Evolutionary conservation across 2,329 filamentous ascomycete species (phyloP).

Genomic region (Aspergillus neotritici): DNA sequence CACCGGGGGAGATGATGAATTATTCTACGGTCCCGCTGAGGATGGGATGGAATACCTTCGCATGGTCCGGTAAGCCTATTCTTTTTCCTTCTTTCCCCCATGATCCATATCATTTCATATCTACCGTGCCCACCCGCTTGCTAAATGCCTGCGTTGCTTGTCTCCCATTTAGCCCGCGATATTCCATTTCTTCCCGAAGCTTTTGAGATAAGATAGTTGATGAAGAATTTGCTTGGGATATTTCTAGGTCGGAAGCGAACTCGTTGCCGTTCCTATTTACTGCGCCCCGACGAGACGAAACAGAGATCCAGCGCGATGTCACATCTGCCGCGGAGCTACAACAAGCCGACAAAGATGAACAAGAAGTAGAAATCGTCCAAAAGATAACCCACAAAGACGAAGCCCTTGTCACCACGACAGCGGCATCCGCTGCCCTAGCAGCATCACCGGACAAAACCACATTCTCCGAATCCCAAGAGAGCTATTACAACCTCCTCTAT

Average conservation of each 20-base stretch:
- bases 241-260: conserved; percentile 66
- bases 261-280: conserved; percentile 66
- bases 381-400: not conserved
- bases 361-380: not conserved
- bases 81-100: conserved; percentile 24
- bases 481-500: conserved; percentile 63
- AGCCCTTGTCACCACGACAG: conserved; percentile 21
- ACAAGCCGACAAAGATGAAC: conserved; percentile 28
- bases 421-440: conserved; percentile 27
- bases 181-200: not conserved
- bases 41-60: conserved; percentile 66
- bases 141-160: conserved; percentile 17
- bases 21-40: conserved; percentile 62
- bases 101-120: conserved; percentile 1
- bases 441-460: conserved; percentile 23
- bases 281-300: conserved; percentile 45
- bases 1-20: conserved; percentile 45
- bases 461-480: conserved; percentile 51
- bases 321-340: conserved; percentile 27
- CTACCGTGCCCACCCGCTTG: conserved; percentile 9
- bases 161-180: conserved; percentile 11
- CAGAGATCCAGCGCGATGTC: not conserved
- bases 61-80: conserved; percentile 59
- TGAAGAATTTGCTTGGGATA: not conserved
- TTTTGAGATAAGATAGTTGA: conserved; percentile 13